phyloP scores from a whole-genome alignment of 2,329 filamentous ascomycete genomes.

The Parasarocladium wereldwijsianum region DNA sequence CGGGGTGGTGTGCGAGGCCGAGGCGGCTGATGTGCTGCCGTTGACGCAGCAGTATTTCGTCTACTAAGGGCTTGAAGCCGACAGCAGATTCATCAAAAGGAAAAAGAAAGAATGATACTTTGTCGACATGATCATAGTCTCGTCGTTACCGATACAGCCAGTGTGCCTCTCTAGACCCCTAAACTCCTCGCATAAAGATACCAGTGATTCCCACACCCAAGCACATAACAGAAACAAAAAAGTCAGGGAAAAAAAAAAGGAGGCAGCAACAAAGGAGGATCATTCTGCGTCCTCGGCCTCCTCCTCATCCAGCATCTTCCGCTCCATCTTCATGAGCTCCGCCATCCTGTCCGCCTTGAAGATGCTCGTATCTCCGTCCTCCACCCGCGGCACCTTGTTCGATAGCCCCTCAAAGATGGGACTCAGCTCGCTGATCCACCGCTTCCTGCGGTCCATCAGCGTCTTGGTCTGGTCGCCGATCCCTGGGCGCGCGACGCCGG shows the following conservation, averaged over 20 bases:
- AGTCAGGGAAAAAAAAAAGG: too few relatives aligned
- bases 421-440: conserved; percentile 85
- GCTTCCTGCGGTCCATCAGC: conserved; percentile 77
- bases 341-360: conserved; percentile 64
- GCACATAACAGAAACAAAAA: too few relatives aligned
- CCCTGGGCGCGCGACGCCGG: conserved; percentile 54
- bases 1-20: conserved; percentile 57
- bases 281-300: conserved; percentile 45
- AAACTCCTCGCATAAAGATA: too few relatives aligned
- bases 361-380: conserved; percentile 52
- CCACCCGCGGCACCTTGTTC: conserved; percentile 50
- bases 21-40: conserved; percentile 56
- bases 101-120: too few relatives aligned
- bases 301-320: conserved; percentile 71
- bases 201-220: too few relatives aligned
- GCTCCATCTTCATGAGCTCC: conserved; percentile 57
- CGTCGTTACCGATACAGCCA: too few relatives aligned
- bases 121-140: too few relatives aligned
- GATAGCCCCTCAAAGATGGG: conserved; percentile 69
- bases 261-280: background rate
- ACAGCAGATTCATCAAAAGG: too few relatives aligned
- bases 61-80: too few relatives aligned
- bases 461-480: conserved; percentile 86
- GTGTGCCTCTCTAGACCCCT: too few relatives aligned
- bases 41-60: conserved; percentile 66